A percentile compares a stretch with the other conserved stretches of the same genome.
These are phyloP conservation scores for Puccinia novopanici DNA, from an alignment of 1,284 basidiomycete species.

Conservation along the genomic window DNA sequence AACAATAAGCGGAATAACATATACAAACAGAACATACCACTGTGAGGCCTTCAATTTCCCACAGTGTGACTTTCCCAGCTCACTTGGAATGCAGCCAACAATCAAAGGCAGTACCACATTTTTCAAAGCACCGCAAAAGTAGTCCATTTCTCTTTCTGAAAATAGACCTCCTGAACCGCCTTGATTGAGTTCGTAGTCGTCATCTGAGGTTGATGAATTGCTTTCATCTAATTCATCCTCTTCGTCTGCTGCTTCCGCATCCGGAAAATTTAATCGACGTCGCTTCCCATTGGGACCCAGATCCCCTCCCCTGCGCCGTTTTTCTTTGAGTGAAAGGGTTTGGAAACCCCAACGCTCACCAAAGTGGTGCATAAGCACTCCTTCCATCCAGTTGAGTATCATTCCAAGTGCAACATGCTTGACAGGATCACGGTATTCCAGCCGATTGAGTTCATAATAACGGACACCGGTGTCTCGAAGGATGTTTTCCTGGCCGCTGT, in stretches of 20 bases:
- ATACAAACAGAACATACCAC: conserved; percentile 20
- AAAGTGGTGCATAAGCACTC: conserved; percentile 38
- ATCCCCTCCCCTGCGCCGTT: background rate
- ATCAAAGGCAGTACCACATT: conserved; percentile 1
- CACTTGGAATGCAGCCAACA: background rate
- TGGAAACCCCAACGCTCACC: conserved; percentile 30
- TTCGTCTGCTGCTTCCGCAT: background rate
- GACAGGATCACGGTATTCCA: conserved; percentile 15
- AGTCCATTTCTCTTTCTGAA: conserved; percentile 16
- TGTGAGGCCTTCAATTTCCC: conserved; percentile 36
- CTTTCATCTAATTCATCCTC: background rate
- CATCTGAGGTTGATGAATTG: background rate
- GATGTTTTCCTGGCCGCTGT: background rate
- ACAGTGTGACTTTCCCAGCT: background rate
- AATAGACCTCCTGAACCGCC: conserved; percentile 19
- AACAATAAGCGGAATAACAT: conserved; percentile 25
- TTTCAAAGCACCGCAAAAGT: background rate
- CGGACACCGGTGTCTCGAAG: background rate
- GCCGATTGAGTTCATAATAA: conserved; percentile 22
- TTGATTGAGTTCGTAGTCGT: conserved; percentile 13
- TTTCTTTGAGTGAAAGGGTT: background rate
- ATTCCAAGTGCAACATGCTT: conserved; percentile 21
- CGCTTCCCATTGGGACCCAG: background rate
- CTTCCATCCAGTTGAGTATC: conserved; percentile 46
- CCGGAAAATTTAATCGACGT: background rate